phyloP scores from a whole-genome alignment of 139 green algal species.

The Mesotaenium endlicherianum region DNA sequence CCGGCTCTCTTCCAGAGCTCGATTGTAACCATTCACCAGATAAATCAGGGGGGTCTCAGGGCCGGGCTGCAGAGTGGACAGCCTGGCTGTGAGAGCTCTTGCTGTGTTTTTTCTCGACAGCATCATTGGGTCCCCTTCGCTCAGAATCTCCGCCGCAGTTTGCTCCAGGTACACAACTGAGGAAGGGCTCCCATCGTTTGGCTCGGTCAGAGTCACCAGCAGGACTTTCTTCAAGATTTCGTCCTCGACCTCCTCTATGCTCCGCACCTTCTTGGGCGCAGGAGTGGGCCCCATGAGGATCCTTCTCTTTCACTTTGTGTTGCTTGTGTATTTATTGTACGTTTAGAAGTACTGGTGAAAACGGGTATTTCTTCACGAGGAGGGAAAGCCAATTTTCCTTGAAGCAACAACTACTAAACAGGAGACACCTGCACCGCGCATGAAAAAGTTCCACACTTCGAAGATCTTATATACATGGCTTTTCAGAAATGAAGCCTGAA shows the following conservation, averaged over 20 bases:
- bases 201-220: slow-evolving; percentile 15
- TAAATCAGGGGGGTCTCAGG: slow-evolving; percentile 40
- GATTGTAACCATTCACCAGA: slow-evolving; percentile 20
- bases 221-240: slow-evolving; percentile 41
- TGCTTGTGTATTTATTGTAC: no score
- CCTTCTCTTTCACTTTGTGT: no score
- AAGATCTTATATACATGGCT: no score
- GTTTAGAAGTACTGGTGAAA: no score
- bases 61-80: slow-evolving; percentile 6
- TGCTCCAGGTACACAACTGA: slow-evolving; percentile 29
- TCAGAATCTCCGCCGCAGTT: slow-evolving; percentile 40
- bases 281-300: no score
- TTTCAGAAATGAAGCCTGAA: no score
- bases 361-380: no score
- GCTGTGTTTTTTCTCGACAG: slow-evolving; percentile 16
- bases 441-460: no score
- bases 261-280: not conserved
- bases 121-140: slow-evolving; percentile 34
- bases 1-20: slow-evolving; percentile 44
- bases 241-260: slow-evolving; percentile 42
- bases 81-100: slow-evolving; percentile 36
- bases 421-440: no score
- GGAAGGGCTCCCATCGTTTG: not conserved
- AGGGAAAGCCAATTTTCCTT: no score
- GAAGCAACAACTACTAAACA: no score